Conservation (phyloP, 2,329 filamentous ascomycete genomes). For the Verticillium albo-atrum region DNA sequence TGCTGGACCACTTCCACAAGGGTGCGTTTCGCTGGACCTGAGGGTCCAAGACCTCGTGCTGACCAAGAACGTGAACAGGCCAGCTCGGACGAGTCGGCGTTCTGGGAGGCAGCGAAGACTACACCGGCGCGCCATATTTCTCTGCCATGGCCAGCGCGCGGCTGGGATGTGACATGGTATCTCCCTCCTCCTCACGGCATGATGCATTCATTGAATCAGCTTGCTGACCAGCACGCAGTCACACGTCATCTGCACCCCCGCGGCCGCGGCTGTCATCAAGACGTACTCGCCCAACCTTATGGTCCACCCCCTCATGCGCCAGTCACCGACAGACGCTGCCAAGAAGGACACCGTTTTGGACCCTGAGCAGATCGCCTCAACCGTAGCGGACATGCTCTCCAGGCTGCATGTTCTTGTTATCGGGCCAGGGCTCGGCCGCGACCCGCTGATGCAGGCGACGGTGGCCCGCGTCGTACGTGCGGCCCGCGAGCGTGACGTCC, state of each 20-base stretch:
- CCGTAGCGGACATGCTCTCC: slow-evolving; percentile 74
- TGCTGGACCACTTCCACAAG: slow-evolving; percentile 96
- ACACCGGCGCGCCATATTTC: slow-evolving; percentile 96
- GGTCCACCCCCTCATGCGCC: slow-evolving; percentile 94
- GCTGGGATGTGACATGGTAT: slow-evolving; percentile 85
- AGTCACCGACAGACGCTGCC: slow-evolving; percentile 49
- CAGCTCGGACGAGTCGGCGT: slow-evolving; percentile 90
- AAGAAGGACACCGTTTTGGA: slow-evolving; percentile 41
- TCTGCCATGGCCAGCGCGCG: slow-evolving; percentile 94
- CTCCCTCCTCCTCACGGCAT: slow-evolving; percentile 8
- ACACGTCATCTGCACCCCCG: slow-evolving; percentile 93
- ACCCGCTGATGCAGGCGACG: slow-evolving; percentile 84
- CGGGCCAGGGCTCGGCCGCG: slow-evolving; percentile 86
- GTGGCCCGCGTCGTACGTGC: slow-evolving; percentile 74
- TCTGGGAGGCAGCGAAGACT: slow-evolving; percentile 92
- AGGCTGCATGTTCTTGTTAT: slow-evolving; percentile 91
- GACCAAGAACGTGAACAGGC: slow-evolving; percentile 44
- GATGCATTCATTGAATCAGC: background rate
- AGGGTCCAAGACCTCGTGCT: background rate
- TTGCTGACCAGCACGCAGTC: slow-evolving; percentile 47
- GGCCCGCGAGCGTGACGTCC: slow-evolving; percentile 66
- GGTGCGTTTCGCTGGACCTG: slow-evolving; percentile 44
- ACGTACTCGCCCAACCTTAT: slow-evolving; percentile 97
- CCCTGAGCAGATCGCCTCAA: slow-evolving; percentile 56
- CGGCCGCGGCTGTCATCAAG: slow-evolving; percentile 86